Evolutionary conservation across 148 eudicot species (phyloP).

Genomic region (Chenopodium quinoa): DNA sequence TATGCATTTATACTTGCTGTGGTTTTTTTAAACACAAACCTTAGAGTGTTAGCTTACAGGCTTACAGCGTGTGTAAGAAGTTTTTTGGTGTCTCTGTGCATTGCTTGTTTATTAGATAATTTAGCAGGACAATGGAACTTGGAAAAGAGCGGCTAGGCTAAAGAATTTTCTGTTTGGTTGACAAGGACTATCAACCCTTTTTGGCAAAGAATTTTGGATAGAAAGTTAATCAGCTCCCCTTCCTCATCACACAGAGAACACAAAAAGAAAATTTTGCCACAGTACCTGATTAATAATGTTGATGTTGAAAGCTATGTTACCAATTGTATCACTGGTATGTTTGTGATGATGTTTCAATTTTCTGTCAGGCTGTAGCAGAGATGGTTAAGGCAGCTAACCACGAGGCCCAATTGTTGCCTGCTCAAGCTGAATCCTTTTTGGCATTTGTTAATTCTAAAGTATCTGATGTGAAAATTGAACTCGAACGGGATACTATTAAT

Average conservation of each 20-base stretch:
- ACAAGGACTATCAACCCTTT: not conserved
- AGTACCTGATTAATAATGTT: not conserved
- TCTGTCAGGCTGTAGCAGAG: conserved; percentile 77
- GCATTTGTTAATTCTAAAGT: conserved; percentile 44
- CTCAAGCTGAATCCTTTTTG: conserved; percentile 52
- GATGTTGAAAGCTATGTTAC: not conserved
- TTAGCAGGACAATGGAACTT: not conserved
- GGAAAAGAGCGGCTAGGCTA: not conserved
- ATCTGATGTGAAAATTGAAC: conserved; percentile 35
- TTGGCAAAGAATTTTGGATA: not conserved
- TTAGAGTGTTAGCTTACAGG: not conserved
- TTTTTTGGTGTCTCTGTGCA: not conserved
- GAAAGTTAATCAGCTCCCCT: not conserved
- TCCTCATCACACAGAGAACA: not conserved
- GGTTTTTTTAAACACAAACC: not conserved
- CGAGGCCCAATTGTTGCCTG: conserved; percentile 60
- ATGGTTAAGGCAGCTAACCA: conserved; percentile 77
- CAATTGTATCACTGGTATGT: not conserved
- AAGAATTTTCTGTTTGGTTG: not conserved
- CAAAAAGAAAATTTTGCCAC: not conserved
- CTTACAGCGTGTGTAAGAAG: not conserved
- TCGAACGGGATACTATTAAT: conserved; percentile 21
- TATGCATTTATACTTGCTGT: not conserved
- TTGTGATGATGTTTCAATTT: conserved; percentile 5
- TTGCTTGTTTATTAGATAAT: not conserved